A percentile compares a stretch with the other conserved stretches of the same genome.
phyloP scores from a whole-genome alignment of 1,284 basidiomycete genomes.

The Fomitopsis betulina region DNA sequence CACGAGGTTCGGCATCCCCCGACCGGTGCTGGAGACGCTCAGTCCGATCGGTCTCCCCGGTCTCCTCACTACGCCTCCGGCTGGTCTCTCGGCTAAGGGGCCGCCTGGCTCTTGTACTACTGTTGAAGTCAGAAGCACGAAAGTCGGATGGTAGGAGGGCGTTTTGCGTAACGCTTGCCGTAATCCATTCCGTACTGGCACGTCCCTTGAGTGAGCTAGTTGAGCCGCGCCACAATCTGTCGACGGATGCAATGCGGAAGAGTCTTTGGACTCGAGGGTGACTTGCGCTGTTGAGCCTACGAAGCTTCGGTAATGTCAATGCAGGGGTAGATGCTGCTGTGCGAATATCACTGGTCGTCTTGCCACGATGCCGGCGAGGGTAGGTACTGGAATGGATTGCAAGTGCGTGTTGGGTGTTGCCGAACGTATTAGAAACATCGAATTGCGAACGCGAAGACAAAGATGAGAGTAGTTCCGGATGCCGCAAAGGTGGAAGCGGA shows the following conservation, averaged over 20 bases:
- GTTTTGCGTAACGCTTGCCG: conserved; percentile 22
- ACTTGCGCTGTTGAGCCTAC: conserved; percentile 19
- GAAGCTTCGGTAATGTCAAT: conserved; percentile 11
- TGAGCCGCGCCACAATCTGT: neutral
- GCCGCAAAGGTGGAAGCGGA: conserved; percentile 47
- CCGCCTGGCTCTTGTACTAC: conserved; percentile 31
- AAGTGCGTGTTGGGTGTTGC: neutral
- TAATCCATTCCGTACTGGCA: conserved; percentile 38
- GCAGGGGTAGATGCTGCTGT: conserved; percentile 6
- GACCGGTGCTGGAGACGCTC: conserved; percentile 4
- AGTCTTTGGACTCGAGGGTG: conserved; percentile 21
- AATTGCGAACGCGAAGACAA: conserved; percentile 15
- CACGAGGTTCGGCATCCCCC: conserved; percentile 21
- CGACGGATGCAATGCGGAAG: conserved; percentile 12
- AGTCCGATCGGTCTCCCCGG: conserved; percentile 3
- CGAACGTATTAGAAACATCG: conserved; percentile 9
- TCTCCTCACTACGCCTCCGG: neutral
- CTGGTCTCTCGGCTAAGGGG: neutral
- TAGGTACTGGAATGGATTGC: conserved; percentile 16
- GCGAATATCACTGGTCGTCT: conserved; percentile 7
- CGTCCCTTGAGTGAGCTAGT: conserved; percentile 19
- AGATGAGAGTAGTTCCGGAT: conserved; percentile 38
- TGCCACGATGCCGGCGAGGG: conserved; percentile 16
- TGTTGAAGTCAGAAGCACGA: conserved; percentile 30
- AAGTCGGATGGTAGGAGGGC: conserved; percentile 22